Conservation (phyloP, 805 yeast species). For the Debaryomyces prosopidis region DNA sequence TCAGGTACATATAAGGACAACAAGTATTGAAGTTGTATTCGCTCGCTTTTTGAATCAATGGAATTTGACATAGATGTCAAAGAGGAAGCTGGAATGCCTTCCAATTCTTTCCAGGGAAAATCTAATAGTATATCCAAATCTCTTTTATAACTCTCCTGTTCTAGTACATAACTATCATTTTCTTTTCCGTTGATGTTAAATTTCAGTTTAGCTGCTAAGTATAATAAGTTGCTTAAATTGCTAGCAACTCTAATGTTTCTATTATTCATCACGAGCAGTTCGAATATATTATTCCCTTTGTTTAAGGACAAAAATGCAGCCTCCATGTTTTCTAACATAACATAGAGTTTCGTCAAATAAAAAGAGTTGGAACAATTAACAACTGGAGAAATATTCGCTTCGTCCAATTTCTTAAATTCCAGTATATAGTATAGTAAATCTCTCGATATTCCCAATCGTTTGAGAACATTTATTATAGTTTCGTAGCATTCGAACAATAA, state of each 20-base stretch:
- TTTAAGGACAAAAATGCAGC: not conserved
- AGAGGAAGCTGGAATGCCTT: not conserved
- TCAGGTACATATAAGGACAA: not conserved
- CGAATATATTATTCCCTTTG: not conserved
- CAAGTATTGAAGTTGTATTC: not conserved
- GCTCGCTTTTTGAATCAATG: not conserved
- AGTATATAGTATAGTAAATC: conserved; percentile 56
- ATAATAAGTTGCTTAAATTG: not conserved
- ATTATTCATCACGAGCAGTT: not conserved
- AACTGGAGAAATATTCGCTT: conserved; percentile 24
- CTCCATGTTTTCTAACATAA: not conserved
- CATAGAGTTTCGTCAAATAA: conserved; percentile 3
- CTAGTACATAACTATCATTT: no score
- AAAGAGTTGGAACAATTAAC: conserved; percentile 17
- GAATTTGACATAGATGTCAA: not conserved
- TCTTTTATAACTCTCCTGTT: no score
- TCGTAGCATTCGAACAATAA: conserved; percentile 40
- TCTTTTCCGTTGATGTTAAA: not conserved
- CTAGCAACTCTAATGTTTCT: not conserved
- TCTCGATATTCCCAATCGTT: conserved; percentile 55
- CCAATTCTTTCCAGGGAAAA: not conserved
- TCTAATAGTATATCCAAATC: no score
- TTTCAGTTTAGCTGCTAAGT: not conserved
- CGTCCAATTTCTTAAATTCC: conserved; percentile 47
- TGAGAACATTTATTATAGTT: conserved; percentile 36